These are phyloP conservation scores for Chenopodium album DNA, from an alignment of 148 eudicot genomes.

Conservation along the genomic window DNA sequence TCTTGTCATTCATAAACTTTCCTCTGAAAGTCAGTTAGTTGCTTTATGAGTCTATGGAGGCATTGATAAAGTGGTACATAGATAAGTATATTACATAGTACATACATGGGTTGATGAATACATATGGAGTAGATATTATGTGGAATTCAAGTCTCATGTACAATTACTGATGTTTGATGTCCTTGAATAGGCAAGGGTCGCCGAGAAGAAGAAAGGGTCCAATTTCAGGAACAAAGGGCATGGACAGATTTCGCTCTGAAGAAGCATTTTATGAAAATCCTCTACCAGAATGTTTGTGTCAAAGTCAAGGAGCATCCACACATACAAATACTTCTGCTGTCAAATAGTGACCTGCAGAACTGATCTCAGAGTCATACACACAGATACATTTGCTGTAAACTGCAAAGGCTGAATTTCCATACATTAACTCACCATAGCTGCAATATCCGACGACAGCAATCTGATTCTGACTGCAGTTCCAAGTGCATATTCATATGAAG, in stretches of 20 bases:
- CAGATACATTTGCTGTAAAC: neutral
- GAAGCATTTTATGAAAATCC: constrained; percentile 97
- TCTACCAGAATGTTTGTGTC: constrained; percentile 90
- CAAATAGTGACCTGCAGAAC: constrained; percentile 10
- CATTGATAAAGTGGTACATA: neutral
- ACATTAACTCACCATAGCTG: neutral
- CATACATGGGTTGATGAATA: neutral
- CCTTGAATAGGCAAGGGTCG: constrained; percentile 71
- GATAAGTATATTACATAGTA: neutral
- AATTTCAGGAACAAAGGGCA: constrained; percentile 84
- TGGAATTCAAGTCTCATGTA: neutral
- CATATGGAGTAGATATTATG: neutral
- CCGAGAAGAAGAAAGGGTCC: constrained; percentile 96
- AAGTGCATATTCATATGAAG: neutral
- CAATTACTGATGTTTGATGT: constrained; percentile 2
- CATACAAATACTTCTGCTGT: constrained; percentile 24
- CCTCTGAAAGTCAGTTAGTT: neutral
- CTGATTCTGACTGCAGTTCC: neutral
- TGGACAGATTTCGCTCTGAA: constrained; percentile 84
- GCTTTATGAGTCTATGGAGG: no score
- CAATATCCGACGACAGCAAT: neutral
- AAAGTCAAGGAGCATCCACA: constrained; percentile 4
- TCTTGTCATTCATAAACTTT: neutral
- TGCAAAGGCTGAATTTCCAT: neutral
- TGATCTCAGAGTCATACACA: neutral